A percentile compares a stretch with the other conserved stretches of the same genome.
Evolutionary conservation across 805 yeast species (phyloP).

Genomic region (Zygoascus ofunaensis): DNA sequence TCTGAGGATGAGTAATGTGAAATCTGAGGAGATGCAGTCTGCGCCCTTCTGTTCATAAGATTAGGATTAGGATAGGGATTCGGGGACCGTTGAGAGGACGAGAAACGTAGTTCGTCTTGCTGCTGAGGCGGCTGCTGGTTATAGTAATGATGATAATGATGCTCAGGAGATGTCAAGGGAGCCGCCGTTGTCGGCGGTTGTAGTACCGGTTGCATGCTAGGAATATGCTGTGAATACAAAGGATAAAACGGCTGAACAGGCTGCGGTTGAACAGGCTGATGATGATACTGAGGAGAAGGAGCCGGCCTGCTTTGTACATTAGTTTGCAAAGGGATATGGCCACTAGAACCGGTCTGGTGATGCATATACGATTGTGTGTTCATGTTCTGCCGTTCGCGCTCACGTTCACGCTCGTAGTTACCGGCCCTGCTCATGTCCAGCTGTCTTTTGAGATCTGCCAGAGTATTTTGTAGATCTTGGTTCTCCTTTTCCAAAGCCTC

Average conservation of each 20-base stretch:
- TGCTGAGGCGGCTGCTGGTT: background rate
- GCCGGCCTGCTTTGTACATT: background rate
- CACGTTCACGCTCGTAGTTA: no score
- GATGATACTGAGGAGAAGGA: background rate
- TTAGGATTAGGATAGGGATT: no score
- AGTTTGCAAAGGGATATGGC: background rate
- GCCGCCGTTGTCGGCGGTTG: no score
- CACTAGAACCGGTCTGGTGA: background rate
- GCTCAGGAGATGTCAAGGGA: background rate
- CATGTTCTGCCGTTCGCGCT: background rate
- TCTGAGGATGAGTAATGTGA: background rate
- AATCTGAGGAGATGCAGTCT: background rate
- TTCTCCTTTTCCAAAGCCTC: conserved; percentile 1
- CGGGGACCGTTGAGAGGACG: background rate
- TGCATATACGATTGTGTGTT: background rate
- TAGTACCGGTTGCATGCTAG: background rate
- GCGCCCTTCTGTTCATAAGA: no score
- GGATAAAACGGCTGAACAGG: background rate
- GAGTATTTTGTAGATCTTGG: background rate
- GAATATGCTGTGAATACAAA: background rate
- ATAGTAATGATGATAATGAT: background rate
- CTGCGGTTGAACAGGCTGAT: background rate
- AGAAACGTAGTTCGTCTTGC: background rate
- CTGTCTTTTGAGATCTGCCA: background rate
- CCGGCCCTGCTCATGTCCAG: conserved; percentile 1